Base-by-base conservation (phyloP, 306 rosid species). In the Citrullus mucosospermus region DNA sequence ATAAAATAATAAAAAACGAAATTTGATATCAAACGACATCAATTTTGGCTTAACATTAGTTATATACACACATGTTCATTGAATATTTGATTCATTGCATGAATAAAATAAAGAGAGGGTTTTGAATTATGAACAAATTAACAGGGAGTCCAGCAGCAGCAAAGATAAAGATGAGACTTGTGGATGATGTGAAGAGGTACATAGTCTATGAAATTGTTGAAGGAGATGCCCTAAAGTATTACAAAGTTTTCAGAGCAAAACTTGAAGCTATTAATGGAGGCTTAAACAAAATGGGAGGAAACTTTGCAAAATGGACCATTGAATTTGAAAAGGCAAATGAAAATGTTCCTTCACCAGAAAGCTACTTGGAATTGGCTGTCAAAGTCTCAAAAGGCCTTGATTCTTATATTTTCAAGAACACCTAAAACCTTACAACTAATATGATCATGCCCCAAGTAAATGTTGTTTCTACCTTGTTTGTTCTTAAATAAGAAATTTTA, bases 261-360 rank as follows among this genome's bases (percentile, higher is more conserved):
- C 13, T 73, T 28, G 59, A 73, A 46, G 61, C 28, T 17, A 39
- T 67, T 14, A 65, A 80, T 56, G 78, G 78, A 68, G 81, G 65
- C 9, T 39, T 36, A 22, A 57, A 14, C 25, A 28, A 67, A 44
- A 80, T 66, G 4, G 78, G 50, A 44, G 54, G 76, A 36, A 65
- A 36, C 76, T 67, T 36, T 30, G 79, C 41, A 5, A 63, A 80
- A 30, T 83, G 83, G 81, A 80, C 44, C 2, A 0, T 77, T 25
- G 71, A 60, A 28, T 80, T 50, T 61, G 79, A 83, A 18, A 80
- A 83, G 81, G 77, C 79, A 38, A 61, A 70, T 80, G 81, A 22
- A 53, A 57, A 76, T 58, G 61, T 56, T n/a, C 79, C 81, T 0
- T 36, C 78, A 15, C 86, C 79, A 16, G 25, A 76, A 9, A 28